Base-by-base conservation (phyloP, 768 basidiomycete species). In the Tricholoma bakamatsutake region DNA sequence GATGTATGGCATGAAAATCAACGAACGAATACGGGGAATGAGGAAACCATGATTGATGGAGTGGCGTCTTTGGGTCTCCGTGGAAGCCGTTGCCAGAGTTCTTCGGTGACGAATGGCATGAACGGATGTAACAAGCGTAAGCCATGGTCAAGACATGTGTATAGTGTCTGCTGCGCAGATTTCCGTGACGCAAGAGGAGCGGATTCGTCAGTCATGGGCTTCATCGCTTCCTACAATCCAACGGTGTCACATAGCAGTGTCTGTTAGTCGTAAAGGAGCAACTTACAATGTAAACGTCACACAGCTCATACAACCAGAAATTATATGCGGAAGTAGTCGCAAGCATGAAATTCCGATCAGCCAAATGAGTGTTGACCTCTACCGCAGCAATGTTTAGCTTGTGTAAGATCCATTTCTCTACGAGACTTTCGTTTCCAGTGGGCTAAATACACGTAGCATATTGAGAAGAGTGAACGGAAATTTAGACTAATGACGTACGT, bases 21-120 rank as follows among this genome's bases (percentile, higher is more conserved):
- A 79, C 92, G 63, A 63, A 95, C 96, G 60, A 76, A 71, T 34
- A 82, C 76, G 3, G 97, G 97, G 80, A 84, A 98, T 30, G 80
- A 73, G 0, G 94, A 80, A 17, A 98, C 71, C 91, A 95, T 95
- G 68, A 99, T 93, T 0, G 93, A 93, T 6, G 85, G 83, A 9
- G 88, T 90, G 8, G 78, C 61, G 67, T 98, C 94, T 39, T 86
- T 87, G 1, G 87, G 83, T 57, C 94, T 77, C 15, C 95, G 79
- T 0, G 95, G 94, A 2, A 99, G 76, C 28, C 97, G 84, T 69
- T 99, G 97, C 97, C 97, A 99, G 10, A 99, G 75, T 69, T 98
- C 97, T 72, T 99, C 97, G 4, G 97, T 98, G 31, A 99, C 91
- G 70, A 90, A 99, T 1, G 97, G 97, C 97, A 98, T 99, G 76